Evolutionary conservation across 2,329 filamentous ascomycete genomes (phyloP).

Genomic region (Curvularia verruculosa): DNA sequence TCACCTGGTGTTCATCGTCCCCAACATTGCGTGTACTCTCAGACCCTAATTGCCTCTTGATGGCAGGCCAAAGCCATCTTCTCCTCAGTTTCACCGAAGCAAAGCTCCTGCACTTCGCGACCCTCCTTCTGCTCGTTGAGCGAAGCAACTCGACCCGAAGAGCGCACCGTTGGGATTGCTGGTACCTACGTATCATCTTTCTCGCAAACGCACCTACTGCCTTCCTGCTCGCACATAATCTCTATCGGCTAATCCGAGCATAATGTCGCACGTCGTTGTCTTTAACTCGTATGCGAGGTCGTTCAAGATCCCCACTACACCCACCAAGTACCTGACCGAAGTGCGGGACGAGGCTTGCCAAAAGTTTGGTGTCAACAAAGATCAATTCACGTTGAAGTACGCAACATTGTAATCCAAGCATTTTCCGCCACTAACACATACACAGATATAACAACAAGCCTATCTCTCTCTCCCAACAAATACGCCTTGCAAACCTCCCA

Average conservation of each 20-base stretch:
- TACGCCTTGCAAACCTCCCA: slow-evolving; percentile 79
- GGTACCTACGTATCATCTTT: slow-evolving; percentile 35
- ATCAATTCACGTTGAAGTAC: slow-evolving; percentile 82
- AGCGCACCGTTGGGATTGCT: slow-evolving; percentile 34
- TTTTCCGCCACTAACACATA: slow-evolving; percentile 6
- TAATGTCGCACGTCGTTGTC: slow-evolving; percentile 89
- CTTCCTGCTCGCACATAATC: slow-evolving; percentile 32
- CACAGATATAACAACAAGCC: slow-evolving; percentile 71
- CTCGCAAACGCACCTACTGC: slow-evolving; percentile 36
- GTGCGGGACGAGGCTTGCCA: slow-evolving; percentile 85
- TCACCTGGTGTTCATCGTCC: slow-evolving; percentile 20
- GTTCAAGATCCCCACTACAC: slow-evolving; percentile 80
- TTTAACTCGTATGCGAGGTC: slow-evolving; percentile 80
- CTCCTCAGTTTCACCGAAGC: slow-evolving; percentile 41
- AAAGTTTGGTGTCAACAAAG: slow-evolving; percentile 75
- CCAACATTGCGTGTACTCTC: slow-evolving; percentile 11
- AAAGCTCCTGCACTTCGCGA: slow-evolving; percentile 41
- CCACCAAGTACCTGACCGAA: slow-evolving; percentile 80
- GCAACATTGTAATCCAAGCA: slow-evolving; percentile 21
- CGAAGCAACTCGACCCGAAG: slow-evolving; percentile 36
- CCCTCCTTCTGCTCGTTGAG: slow-evolving; percentile 37
- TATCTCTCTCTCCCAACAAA: slow-evolving; percentile 83
- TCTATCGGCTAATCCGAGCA: slow-evolving; percentile 51
- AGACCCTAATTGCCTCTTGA: slow-evolving; percentile 31
- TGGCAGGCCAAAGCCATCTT: slow-evolving; percentile 43